Evolutionary conservation across 2,329 filamentous ascomycete species (phyloP), one percentile per base, ranked within the genome.

Genomic region (Fusarium goolgardi): DNA sequence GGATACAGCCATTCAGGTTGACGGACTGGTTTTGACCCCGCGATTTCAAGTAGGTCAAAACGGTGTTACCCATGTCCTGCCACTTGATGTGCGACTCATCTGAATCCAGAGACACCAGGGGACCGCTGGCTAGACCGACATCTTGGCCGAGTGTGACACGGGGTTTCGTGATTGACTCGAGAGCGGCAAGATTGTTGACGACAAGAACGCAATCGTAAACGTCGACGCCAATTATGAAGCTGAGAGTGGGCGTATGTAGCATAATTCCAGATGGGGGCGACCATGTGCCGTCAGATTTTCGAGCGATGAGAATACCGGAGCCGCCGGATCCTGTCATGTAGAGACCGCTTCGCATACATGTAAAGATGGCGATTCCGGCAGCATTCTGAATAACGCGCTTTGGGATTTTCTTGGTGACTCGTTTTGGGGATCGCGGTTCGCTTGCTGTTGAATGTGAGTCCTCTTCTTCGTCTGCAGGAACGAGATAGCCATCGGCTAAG

Each of bases 141-240:
- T 97, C 93, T 45, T 91, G 90, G 8, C 94, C 94, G 4, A 98
- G 82, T 0, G 92, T 96, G 56, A 93, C 89, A 54, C 91, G 87
- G 5, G 95, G 82, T 59, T 89, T 90, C 35, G 92, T 93, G 75
- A 97, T 96, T 1, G 91, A 88, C 70, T 97, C 91, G 46, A 98
- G 82, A 9, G 94, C 93, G 58, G 92, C 86, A 45, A 92, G 88
- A 44, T 91, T 94, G 81, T 97, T 97, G 76, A 97, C 94, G 35
- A 97, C 91, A 11, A 97, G 86, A 16, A 98, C 91, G 75, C 94
- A 97, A 78, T 98, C 95, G 82, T 97, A 98, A 32, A 97, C 94
- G 76, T 98, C 95, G 40, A 97, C 91, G 4, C 94, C 95, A 8
- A 94, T 90, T 54, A 97, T 86, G 75, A 98, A 97, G 35, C 94